These are phyloP conservation scores for Botrytis pseudocinerea DNA, from an alignment of 2,329 filamentous ascomycete species.

Conservation along the genomic window DNA sequence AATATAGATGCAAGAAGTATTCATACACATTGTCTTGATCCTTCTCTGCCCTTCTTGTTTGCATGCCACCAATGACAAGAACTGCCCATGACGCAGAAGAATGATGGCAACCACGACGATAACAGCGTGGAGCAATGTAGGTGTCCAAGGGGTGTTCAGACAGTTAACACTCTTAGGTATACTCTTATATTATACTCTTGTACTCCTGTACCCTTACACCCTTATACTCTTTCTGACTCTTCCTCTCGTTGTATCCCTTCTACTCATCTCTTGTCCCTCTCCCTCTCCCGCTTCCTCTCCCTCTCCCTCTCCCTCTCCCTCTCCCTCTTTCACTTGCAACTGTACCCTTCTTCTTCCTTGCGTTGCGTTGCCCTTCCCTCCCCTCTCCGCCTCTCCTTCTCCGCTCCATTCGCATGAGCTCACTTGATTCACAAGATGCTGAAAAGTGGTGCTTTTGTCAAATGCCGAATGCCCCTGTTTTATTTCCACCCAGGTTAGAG, in stretches of 20 bases:
- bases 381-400: no score
- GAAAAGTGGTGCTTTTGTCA: conserved; percentile 5
- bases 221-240: neutral
- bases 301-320: no score
- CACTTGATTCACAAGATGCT: neutral
- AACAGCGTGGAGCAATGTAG: neutral
- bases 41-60: neutral
- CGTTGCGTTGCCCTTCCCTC: neutral
- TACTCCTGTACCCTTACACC: no score
- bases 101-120: neutral
- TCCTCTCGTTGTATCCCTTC: neutral
- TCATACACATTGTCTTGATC: neutral
- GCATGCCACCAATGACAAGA: neutral
- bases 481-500: conserved; percentile 18
- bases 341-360: neutral
- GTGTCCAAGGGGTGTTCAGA: neutral
- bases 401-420: neutral
- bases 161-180: neutral
- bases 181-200: neutral
- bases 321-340: neutral
- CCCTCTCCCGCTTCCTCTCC: neutral
- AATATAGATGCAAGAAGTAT: neutral
- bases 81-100: neutral
- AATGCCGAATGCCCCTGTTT: conserved; percentile 11
- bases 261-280: neutral